Conservation (phyloP, 2,329 filamentous ascomycete genomes). For the Penicillium occitanis region DNA sequence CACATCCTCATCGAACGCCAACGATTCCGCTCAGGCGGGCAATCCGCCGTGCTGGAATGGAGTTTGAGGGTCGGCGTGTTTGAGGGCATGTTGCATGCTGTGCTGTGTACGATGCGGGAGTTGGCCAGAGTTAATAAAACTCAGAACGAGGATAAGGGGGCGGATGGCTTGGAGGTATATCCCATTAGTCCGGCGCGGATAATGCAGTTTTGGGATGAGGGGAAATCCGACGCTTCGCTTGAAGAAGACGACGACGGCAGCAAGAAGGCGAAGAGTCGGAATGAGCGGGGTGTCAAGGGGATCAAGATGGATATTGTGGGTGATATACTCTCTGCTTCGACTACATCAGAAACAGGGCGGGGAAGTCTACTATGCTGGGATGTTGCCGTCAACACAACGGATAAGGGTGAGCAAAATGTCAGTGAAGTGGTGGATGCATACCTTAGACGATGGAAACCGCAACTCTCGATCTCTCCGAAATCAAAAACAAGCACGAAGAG, state of each 20-base stretch:
- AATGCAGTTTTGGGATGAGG: slow-evolving; percentile 52
- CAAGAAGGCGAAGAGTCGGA: slow-evolving; percentile 24
- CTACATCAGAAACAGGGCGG: too few relatives aligned
- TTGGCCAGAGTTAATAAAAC: slow-evolving; percentile 25
- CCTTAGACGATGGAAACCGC: slow-evolving; percentile 15
- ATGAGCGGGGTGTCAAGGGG: slow-evolving; percentile 37
- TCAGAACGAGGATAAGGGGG: slow-evolving; percentile 30
- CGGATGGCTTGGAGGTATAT: slow-evolving; percentile 47
- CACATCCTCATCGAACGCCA: slow-evolving; percentile 70
- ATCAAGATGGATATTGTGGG: slow-evolving; percentile 64
- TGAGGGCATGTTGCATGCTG: slow-evolving; percentile 76
- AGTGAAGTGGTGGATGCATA: slow-evolving; percentile 9
- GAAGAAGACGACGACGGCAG: slow-evolving; percentile 14
- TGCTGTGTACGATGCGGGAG: slow-evolving; percentile 58
- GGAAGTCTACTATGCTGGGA: not conserved
- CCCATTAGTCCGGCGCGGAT: slow-evolving; percentile 58
- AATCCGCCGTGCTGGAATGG: slow-evolving; percentile 72
- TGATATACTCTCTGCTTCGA: not conserved
- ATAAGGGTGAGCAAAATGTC: not conserved
- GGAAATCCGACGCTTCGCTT: not conserved
- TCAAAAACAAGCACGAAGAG: not conserved
- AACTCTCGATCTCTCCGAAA: too few relatives aligned
- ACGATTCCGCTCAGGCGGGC: slow-evolving; percentile 64
- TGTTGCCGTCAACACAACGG: not conserved
- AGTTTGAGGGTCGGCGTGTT: slow-evolving; percentile 78